Evolutionary conservation across 1,284 basidiomycete genomes (phyloP).

Genomic region (Sporisorium iseilematis-ciliati): DNA sequence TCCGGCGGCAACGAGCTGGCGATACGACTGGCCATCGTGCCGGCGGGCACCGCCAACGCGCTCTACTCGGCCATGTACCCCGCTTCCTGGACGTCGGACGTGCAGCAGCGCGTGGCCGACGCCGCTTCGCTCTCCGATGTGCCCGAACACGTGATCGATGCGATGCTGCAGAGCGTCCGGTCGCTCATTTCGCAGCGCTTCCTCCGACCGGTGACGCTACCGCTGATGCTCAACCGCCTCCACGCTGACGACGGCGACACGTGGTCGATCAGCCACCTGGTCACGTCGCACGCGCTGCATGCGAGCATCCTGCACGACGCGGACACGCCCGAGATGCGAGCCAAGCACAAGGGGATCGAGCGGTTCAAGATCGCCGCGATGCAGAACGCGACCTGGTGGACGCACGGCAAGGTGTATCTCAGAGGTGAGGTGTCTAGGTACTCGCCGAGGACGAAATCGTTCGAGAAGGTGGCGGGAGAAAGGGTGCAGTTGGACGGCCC

Average conservation of each 20-base stretch:
- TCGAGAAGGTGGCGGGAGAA: conserved; percentile 68
- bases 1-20: conserved; percentile 1
- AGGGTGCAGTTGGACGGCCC: conserved; percentile 74
- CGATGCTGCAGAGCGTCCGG: conserved; percentile 22
- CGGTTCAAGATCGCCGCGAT: conserved; percentile 87
- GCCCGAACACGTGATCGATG: not conserved
- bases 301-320: conserved; percentile 80
- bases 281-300: conserved; percentile 78
- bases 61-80: conserved; percentile 77
- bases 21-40: conserved; percentile 72
- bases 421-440: conserved; percentile 74
- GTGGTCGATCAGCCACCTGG: conserved; percentile 70
- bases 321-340: conserved; percentile 75
- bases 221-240: conserved; percentile 25
- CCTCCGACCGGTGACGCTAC: not conserved
- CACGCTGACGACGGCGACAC: conserved; percentile 9
- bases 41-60: conserved; percentile 93
- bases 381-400: conserved; percentile 82
- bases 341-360: conserved; percentile 79
- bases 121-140: not conserved
- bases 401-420: conserved; percentile 76
- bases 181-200: conserved; percentile 4
- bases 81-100: conserved; percentile 46
- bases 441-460: conserved; percentile 73
- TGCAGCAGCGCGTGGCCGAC: conserved; percentile 22